These are phyloP conservation scores for Talaromyces marneffei DNA, from an alignment of 2,329 filamentous ascomycete species.

Conservation along the genomic window DNA sequence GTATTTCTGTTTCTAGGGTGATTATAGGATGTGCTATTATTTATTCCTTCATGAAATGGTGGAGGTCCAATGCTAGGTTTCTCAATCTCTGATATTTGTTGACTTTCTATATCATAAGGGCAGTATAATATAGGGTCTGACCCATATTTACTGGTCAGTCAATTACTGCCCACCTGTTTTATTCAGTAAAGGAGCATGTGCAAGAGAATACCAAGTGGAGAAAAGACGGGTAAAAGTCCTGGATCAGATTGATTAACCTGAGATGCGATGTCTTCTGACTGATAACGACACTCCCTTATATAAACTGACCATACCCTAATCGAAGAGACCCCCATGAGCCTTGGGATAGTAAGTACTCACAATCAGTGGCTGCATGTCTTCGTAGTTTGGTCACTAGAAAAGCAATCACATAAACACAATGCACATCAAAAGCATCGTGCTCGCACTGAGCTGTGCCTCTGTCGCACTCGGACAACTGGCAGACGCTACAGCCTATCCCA, in stretches of 20 bases:
- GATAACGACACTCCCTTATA: not conserved
- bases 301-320: not conserved
- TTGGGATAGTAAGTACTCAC: not conserved
- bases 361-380: not conserved
- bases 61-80: not conserved
- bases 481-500: conserved; percentile 6
- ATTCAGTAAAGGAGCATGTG: not conserved
- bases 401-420: not conserved
- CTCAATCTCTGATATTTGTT: not conserved
- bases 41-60: not conserved
- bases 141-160: not conserved
- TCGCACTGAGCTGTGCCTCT: not conserved
- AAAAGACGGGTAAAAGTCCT: not conserved
- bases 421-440: conserved; percentile 4
- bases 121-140: not conserved
- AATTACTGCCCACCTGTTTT: not conserved
- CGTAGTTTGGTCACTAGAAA: not conserved
- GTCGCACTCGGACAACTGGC: conserved; percentile 2
- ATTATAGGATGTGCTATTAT: not conserved
- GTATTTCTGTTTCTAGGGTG: not conserved
- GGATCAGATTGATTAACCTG: not conserved
- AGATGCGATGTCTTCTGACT: not conserved
- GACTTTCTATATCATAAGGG: not conserved
- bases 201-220: not conserved
- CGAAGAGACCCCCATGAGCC: not conserved